These are phyloP conservation scores for Dendrobium catenatum DNA, from an alignment of 106 monocot genomes.

Conservation along the genomic window DNA sequence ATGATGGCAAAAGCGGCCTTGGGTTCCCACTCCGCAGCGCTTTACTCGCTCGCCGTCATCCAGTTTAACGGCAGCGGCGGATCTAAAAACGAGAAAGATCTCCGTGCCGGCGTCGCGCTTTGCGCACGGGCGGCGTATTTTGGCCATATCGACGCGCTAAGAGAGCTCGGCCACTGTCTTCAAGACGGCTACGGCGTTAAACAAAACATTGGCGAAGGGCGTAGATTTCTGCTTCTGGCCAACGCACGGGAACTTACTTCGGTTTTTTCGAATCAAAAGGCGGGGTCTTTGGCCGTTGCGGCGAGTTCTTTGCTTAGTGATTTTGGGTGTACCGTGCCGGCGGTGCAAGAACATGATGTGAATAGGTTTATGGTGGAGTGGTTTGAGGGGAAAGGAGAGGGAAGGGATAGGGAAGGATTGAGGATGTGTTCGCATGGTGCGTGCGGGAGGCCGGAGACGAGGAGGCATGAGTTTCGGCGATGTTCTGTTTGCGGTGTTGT, in stretches of 20 bases:
- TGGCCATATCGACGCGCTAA: constrained; percentile 39
- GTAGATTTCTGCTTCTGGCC: background rate
- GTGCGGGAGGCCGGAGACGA: constrained; percentile 41
- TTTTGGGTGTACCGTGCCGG: constrained; percentile 1
- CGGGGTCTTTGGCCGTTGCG: background rate
- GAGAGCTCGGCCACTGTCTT: constrained; percentile 49
- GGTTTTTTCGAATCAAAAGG: background rate
- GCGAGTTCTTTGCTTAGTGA: constrained; percentile 18
- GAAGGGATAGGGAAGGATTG: background rate
- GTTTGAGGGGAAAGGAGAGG: background rate
- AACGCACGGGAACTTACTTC: background rate
- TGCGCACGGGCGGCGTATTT: constrained; percentile 30
- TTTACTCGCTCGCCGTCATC: constrained; percentile 38
- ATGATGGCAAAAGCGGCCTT: constrained; percentile 40
- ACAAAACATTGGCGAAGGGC: background rate
- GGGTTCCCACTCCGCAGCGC: constrained; percentile 32
- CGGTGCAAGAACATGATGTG: constrained; percentile 13
- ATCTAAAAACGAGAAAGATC: constrained; percentile 16
- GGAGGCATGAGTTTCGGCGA: constrained; percentile 29
- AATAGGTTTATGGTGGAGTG: constrained; percentile 20
- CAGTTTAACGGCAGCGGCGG: constrained; percentile 46
- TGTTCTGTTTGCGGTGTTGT: constrained; percentile 31
- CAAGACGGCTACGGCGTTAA: constrained; percentile 35
- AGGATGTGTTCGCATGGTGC: constrained; percentile 31
- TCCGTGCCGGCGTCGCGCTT: constrained; percentile 25